Base-by-base conservation (phyloP, 1,284 basidiomycete species). In the Sporisorium exsertum region DNA sequence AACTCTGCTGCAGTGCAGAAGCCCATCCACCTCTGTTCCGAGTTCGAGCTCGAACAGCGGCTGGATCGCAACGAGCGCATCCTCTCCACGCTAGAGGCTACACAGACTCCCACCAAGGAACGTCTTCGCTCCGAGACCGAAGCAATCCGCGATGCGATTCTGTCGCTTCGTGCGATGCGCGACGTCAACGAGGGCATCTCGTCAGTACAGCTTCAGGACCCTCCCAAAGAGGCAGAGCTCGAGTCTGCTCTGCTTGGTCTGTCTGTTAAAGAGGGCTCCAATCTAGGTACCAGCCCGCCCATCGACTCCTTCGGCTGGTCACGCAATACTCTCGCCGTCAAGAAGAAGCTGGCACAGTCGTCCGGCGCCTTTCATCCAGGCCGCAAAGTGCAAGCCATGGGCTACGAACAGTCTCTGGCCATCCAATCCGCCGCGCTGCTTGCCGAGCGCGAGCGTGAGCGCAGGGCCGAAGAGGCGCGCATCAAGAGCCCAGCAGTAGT, bases 11-110 rank as follows among this genome's bases (percentile, higher is more conserved):
- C 60, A 5, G 56, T 76, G 18, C 68, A 71, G 37, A 76, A 76
- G 40, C 68, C 73, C 2, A 68, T 76, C 33, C 65, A 68, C 18
- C 62, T 58, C 16, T 76, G 73, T 40, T 72, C 64, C 26, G 73
- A 76, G 27, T 76, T 76, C 22, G 73, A 76, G 54, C 73, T 76
- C 52, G 73, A 72, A 52, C 69, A 76, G 56, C 67, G 70, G 32
- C 63, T 76, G n/a, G 73, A 76, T 50, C 69, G 73, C 42, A 68
- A 72, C 43, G 54, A 76, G 29, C 69, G 73, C 56, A 72, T 76
- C 26, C 73, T 76, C 18, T 58, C 73, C 27, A 58, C 73, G 0
- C 46, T 72, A 6, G 58, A 69, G 32, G 37, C 56, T 13, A 61
- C 58, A 1, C 69, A 52, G 27, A 50, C 53, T 13, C 64, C 61